Conservation (phyloP, 2,329 filamentous ascomycete genomes). For the Botrytis medusae region DNA sequence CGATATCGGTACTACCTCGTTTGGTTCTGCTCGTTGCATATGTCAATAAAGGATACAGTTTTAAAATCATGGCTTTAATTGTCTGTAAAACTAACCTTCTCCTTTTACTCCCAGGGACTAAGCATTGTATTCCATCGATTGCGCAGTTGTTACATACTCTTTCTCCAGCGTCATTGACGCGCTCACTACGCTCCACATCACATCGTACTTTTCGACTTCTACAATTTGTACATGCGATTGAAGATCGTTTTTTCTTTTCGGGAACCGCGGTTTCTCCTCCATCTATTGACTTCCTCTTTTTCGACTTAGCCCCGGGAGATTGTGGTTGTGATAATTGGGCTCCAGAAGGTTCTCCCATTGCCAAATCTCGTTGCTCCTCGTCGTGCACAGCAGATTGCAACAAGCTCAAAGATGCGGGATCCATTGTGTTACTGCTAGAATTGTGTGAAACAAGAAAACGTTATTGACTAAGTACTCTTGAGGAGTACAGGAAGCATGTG, state of each 20-base stretch:
- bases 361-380: conserved; percentile 10
- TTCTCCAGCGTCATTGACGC: conserved; percentile 34
- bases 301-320: conserved; percentile 22
- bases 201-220: conserved; percentile 88
- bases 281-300: conserved; percentile 33
- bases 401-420: conserved; percentile 20
- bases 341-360: not conserved
- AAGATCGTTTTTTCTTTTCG: conserved; percentile 85
- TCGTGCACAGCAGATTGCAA: conserved; percentile 9
- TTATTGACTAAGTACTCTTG: not conserved
- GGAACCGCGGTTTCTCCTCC: conserved; percentile 35
- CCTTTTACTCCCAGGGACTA: conserved; percentile 63
- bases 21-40: not conserved
- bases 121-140: conserved; percentile 50
- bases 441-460: not conserved
- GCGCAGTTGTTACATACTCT: conserved; percentile 39
- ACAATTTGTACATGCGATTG: conserved; percentile 86
- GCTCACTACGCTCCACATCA: conserved; percentile 77
- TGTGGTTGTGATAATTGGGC: not conserved
- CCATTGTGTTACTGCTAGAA: not conserved
- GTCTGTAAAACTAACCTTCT: conserved; percentile 51
- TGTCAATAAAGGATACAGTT: not conserved
- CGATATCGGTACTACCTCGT: not conserved
- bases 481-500: conserved; percentile 1
- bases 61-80: not conserved